phyloP scores from a whole-genome alignment of 495 filamentous ascomycete species.

The Hyaloscypha hepaticicola region DNA sequence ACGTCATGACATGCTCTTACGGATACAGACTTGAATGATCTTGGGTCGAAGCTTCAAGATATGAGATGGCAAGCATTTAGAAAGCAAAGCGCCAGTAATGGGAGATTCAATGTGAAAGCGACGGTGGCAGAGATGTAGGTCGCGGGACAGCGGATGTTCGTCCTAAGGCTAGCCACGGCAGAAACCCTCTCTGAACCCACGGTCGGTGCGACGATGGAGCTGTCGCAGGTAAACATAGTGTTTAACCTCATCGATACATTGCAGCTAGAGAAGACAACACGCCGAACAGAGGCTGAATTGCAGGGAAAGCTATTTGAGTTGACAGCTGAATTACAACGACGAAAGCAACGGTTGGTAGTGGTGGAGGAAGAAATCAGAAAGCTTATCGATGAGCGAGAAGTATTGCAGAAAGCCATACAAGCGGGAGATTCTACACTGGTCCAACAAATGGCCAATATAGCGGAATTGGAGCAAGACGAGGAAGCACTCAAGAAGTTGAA shows the following conservation, averaged over 20 bases:
- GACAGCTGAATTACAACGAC: background rate
- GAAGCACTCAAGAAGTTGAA: background rate
- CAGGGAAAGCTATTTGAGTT: background rate
- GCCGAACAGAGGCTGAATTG: background rate
- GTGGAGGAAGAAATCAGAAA: background rate
- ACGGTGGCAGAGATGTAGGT: background rate
- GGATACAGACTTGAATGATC: conserved; percentile 11
- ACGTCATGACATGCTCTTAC: conserved; percentile 14
- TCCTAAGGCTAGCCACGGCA: conserved; percentile 4
- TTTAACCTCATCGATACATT: background rate
- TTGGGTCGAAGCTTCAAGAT: background rate
- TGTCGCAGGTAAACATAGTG: background rate
- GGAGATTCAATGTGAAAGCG: conserved; percentile 7
- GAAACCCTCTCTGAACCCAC: background rate
- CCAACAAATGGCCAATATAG: background rate
- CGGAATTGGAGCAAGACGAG: background rate
- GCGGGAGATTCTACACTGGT: background rate
- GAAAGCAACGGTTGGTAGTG: background rate
- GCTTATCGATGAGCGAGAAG: background rate
- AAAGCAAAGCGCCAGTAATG: conserved; percentile 15
- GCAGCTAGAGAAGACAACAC: background rate
- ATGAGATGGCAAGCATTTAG: conserved; percentile 14
- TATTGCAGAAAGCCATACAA: background rate
- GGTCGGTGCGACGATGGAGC: background rate
- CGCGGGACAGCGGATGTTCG: conserved; percentile 10